Base-by-base conservation (phyloP, 768 basidiomycete genomes). In the Cystofilobasidium ferigula region DNA sequence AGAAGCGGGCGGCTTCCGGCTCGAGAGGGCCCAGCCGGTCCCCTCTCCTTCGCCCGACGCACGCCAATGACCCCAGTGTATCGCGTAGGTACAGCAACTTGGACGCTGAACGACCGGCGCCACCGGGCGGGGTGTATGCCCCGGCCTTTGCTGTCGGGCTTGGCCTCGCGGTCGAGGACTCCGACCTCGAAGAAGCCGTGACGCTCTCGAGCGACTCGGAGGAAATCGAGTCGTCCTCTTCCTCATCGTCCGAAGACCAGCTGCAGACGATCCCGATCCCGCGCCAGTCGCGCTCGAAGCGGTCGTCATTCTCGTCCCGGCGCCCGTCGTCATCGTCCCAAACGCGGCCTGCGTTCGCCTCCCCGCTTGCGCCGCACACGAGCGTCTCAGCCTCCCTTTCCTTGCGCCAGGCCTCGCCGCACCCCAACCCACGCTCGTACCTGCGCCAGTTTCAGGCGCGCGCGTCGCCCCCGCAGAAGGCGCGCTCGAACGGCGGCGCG, bases 201-300 rank as follows among this genome's bases (percentile, higher is more conserved):
- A 13, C 10, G 9, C 13, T 20, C 7, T 54, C 51, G 51, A 54
- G 51, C 51, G 51, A 54, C 26, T 54, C 51, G 12, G 51, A 54
- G 51, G 51, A 54, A 12, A 54, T 54, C 26, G 51, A 54, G 51
- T 54, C 51, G 3, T 54, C 45, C 7, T 64, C 63, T 0, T 64
- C 63, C 14, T 59, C 57, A 5, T 58, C 63, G 16, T 64, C 63
- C 16, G 43, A 58, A 20, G 54, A 64, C 34, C 24, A 63, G 35
- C 48, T 53, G 14, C 63, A 34, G 35, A 43, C 32, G 43, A 42
- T 57, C 34, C 57, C 54, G 24, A n/a, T 57, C 35, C 56, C 32
- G 10, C 43, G 57, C 34, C 32, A 59, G 32, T 58, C 45, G 0
- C 54, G 63, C 26, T 59, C 42, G 9, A 54, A 54, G 45, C 63